These are phyloP conservation scores for Russula sp. DNA, from an alignment of 768 basidiomycete genomes.

Conservation along the genomic window DNA sequence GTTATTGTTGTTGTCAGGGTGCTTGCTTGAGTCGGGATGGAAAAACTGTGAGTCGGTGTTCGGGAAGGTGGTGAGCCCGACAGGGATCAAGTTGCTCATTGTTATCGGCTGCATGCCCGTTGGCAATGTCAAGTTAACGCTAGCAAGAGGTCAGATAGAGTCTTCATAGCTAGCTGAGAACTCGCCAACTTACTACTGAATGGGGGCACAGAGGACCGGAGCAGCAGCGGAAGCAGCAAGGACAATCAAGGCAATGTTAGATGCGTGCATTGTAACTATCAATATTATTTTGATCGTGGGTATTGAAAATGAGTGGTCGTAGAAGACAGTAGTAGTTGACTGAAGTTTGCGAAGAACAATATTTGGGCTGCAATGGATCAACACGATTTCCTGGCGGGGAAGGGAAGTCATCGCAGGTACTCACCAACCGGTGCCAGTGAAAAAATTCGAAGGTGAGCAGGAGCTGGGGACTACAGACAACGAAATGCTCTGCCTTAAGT, in stretches of 20 bases:
- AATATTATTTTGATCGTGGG: background rate
- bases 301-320: background rate
- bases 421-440: slow-evolving; percentile 6
- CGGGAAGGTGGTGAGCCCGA: no score
- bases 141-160: background rate
- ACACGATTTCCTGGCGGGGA: background rate
- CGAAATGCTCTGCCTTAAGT: background rate
- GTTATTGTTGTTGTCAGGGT: no score
- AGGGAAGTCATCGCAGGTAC: background rate
- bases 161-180: background rate
- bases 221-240: background rate
- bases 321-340: no score
- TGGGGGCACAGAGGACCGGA: background rate
- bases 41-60: no score
- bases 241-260: background rate
- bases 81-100: no score
- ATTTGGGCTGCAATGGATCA: background rate
- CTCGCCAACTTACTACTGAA: background rate
- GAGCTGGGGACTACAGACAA: background rate
- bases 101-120: no score
- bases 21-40: no score
- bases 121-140: no score
- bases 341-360: background rate
- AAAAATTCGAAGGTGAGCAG: background rate
- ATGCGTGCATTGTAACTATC: background rate